Percentiles rank a stretch among this genome's conserved stretches.
These are phyloP conservation scores for Picea engelmannii DNA, from an alignment of 83 land plant genomes.

Conservation along the genomic window DNA sequence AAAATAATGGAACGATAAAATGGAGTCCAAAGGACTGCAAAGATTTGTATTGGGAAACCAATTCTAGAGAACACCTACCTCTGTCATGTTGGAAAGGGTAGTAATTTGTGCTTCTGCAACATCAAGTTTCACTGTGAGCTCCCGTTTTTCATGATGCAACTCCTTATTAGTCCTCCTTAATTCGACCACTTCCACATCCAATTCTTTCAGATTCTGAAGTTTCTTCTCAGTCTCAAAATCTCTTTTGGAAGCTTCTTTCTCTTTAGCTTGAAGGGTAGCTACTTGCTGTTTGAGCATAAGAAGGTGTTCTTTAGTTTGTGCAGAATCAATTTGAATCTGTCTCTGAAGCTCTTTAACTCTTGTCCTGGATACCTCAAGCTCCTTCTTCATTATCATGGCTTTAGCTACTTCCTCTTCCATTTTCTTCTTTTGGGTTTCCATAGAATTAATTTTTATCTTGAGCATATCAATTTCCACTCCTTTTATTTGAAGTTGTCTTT, in stretches of 20 bases:
- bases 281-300: constrained; percentile 39
- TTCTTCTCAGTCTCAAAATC: constrained; percentile 46
- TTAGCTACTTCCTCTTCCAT: constrained; percentile 49
- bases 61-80: too few species aligned
- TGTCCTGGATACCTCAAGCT: constrained; percentile 31
- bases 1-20: too few species aligned
- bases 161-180: constrained; percentile 44
- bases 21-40: too few species aligned
- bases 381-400: too few species aligned
- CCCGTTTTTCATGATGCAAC: too few species aligned
- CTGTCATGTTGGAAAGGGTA: too few species aligned
- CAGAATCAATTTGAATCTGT: constrained; percentile 51
- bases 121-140: too few species aligned
- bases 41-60: too few species aligned
- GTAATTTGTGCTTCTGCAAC: too few species aligned
- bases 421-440: constrained; percentile 65
- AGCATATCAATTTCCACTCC: constrained; percentile 53
- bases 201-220: constrained; percentile 41
- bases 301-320: constrained; percentile 58
- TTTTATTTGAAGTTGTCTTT: constrained; percentile 64
- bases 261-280: constrained; percentile 27
- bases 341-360: constrained; percentile 70
- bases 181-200: constrained; percentile 53
- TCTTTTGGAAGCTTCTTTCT: constrained; percentile 28
- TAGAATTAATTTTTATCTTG: constrained; percentile 52